Percentiles rank a stretch among this genome's conserved stretches.
These are phyloP conservation scores for Amaranthus tricolor DNA, from an alignment of 179 eudicot species.

Conservation along the genomic window DNA sequence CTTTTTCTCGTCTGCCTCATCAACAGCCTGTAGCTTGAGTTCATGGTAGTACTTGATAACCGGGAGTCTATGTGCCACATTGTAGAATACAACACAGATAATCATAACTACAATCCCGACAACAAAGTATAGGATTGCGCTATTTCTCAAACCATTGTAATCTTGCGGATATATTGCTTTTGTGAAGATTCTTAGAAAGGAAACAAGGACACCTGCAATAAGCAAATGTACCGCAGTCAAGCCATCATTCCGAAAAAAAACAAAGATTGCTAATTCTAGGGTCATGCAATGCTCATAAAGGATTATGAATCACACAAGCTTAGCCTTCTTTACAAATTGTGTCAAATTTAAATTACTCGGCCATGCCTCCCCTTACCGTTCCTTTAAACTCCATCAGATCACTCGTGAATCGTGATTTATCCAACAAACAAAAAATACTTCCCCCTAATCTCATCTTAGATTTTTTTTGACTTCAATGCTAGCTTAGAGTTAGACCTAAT, in stretches of 20 bases:
- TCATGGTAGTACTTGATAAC: slow-evolving; percentile 72
- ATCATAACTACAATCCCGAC: slow-evolving; percentile 75
- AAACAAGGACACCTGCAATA: slow-evolving; percentile 79
- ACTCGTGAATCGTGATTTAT: background rate
- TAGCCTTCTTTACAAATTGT: background rate
- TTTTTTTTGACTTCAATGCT: background rate
- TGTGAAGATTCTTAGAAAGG: slow-evolving; percentile 68
- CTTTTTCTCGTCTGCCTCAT: slow-evolving; percentile 52
- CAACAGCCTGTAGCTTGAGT: slow-evolving; percentile 56
- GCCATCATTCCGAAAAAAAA: background rate
- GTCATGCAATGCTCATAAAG: background rate
- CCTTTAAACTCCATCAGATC: background rate
- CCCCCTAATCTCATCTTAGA: background rate
- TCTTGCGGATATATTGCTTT: slow-evolving; percentile 81
- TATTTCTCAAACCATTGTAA: slow-evolving; percentile 56
- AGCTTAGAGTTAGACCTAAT: background rate
- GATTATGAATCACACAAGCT: background rate
- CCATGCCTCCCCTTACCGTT: background rate
- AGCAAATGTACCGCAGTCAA: background rate
- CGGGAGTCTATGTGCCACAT: slow-evolving; percentile 69
- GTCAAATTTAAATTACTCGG: background rate
- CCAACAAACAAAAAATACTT: background rate
- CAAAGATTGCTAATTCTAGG: background rate
- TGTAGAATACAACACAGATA: slow-evolving; percentile 62
- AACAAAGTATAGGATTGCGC: slow-evolving; percentile 76